A percentile compares a stretch with the other conserved stretches of the same genome.
Conservation (phyloP, 2,329 filamentous ascomycete genomes). For the Nemania sp. region DNA sequence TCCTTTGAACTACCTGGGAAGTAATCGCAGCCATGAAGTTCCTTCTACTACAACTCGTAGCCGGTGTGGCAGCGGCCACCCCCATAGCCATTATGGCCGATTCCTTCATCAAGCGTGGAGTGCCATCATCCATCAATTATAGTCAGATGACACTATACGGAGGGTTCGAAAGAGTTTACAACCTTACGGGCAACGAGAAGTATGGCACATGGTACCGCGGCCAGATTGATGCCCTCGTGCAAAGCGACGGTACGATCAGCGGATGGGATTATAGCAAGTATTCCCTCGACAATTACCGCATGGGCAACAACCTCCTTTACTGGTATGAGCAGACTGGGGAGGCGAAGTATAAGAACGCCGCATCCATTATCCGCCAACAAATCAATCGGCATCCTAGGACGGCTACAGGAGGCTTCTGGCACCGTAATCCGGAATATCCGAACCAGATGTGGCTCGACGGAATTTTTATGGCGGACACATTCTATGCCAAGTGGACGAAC, state of each 20-base stretch:
- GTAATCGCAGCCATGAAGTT: conserved; percentile 39
- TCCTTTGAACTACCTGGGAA: background rate
- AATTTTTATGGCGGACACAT: conserved; percentile 62
- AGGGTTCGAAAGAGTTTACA: conserved; percentile 60
- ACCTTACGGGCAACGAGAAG: conserved; percentile 56
- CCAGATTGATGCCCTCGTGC: conserved; percentile 61
- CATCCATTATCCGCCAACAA: conserved; percentile 59
- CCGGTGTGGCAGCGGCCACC: conserved; percentile 34
- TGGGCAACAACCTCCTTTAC: conserved; percentile 64
- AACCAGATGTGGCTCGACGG: conserved; percentile 69
- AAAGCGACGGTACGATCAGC: conserved; percentile 60
- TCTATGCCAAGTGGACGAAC: conserved; percentile 57
- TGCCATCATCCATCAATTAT: conserved; percentile 57
- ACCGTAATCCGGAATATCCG: conserved; percentile 56
- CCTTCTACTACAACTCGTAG: conserved; percentile 32
- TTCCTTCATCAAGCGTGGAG: conserved; percentile 58
- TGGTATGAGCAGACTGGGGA: conserved; percentile 61
- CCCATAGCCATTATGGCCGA: conserved; percentile 57
- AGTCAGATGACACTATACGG: conserved; percentile 60
- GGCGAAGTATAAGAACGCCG: conserved; percentile 62
- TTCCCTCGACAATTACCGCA: conserved; percentile 65
- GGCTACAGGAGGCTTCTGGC: conserved; percentile 66
- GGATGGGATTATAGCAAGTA: conserved; percentile 61
- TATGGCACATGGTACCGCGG: conserved; percentile 59
- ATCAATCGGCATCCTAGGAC: conserved; percentile 64